phyloP scores from a whole-genome alignment of 1,284 basidiomycete species.

The Boletus sp. region DNA sequence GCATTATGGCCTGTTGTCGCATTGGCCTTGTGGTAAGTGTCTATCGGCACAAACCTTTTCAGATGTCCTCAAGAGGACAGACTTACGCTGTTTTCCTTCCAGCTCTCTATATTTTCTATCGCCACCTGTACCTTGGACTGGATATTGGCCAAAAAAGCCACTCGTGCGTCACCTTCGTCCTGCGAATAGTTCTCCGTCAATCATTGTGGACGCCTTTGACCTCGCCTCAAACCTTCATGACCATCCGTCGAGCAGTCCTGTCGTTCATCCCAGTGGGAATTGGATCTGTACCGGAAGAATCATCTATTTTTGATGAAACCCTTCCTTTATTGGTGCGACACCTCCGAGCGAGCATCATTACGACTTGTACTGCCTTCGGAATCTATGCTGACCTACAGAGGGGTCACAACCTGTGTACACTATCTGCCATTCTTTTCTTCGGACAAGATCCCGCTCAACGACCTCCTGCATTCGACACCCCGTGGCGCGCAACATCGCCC shows the following conservation, averaged over 20 bases:
- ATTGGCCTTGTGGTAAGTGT: constrained; percentile 38
- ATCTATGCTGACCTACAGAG: constrained; percentile 45
- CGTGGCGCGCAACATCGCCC: constrained; percentile 40
- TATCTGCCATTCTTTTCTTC: constrained; percentile 42
- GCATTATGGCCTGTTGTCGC: constrained; percentile 45
- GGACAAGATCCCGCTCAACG: constrained; percentile 35
- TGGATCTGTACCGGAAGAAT: constrained; percentile 38
- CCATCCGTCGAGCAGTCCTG: constrained; percentile 41
- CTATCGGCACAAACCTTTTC: neutral
- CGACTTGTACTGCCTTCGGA: constrained; percentile 38
- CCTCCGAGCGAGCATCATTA: constrained; percentile 42
- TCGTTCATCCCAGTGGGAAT: constrained; percentile 37
- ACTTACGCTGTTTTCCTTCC: neutral
- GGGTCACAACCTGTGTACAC: constrained; percentile 36
- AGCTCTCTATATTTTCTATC: constrained; percentile 20
- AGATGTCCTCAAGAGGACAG: neutral
- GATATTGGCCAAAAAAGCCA: constrained; percentile 13
- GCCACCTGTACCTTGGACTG: constrained; percentile 18
- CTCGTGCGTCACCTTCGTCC: constrained; percentile 14
- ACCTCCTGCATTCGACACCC: constrained; percentile 40
- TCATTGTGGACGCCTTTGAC: constrained; percentile 45
- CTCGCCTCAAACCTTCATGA: constrained; percentile 53
- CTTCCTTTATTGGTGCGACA: constrained; percentile 43
- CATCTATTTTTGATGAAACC: constrained; percentile 46
- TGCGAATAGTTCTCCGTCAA: constrained; percentile 4